Conservation (phyloP, 202 grass and related monocot genomes). For the Cymbopogon flexuosus region DNA sequence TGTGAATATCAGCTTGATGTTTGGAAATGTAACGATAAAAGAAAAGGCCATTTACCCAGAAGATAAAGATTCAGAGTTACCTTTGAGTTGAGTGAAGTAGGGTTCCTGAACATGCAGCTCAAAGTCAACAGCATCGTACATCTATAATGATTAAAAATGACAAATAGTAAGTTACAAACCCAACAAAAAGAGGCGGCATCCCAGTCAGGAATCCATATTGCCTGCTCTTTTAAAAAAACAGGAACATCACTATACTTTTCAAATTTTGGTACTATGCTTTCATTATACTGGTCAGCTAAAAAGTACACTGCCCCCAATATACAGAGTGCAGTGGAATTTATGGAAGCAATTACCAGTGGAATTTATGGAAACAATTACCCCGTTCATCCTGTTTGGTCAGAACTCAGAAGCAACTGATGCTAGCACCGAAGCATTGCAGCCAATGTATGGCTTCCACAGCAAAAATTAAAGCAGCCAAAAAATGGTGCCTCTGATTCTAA, state of each 20-base stretch:
- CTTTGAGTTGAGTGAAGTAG: constrained; percentile 79
- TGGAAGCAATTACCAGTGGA: no score
- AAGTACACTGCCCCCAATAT: neutral
- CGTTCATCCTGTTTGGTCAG: constrained; percentile 4
- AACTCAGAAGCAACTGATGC: neutral
- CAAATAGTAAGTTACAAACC: neutral
- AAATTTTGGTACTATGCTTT: neutral
- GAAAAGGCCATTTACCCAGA: neutral
- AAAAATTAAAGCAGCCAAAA: neutral
- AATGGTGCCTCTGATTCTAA: neutral
- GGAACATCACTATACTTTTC: neutral
- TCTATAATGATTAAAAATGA: constrained; percentile 47
- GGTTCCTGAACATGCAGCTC: constrained; percentile 92
- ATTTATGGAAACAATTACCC: neutral
- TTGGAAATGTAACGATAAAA: neutral
- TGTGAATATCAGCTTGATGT: constrained; percentile 15
- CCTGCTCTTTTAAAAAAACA: neutral
- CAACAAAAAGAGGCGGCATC: neutral
- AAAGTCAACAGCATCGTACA: constrained; percentile 56
- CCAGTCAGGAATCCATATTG: neutral
- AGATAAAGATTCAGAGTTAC: constrained; percentile 30
- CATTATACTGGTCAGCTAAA: neutral
- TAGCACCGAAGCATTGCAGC: neutral
- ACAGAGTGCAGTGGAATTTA: no score
- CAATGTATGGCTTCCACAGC: constrained; percentile 4